phyloP scores from a whole-genome alignment of 2,329 filamentous ascomycete species.

The Zarea fungicola region DNA sequence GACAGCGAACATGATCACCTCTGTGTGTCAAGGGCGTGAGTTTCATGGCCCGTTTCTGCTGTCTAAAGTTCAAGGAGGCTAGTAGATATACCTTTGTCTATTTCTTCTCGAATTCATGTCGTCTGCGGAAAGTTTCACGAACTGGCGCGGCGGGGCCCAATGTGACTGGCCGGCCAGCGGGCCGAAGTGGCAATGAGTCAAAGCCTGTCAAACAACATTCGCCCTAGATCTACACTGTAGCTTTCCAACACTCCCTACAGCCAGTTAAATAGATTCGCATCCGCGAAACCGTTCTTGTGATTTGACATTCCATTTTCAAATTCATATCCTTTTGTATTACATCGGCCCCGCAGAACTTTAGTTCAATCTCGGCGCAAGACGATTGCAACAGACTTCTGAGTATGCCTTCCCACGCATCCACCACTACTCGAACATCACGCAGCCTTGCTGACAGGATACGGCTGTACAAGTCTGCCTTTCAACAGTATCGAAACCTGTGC shows the following conservation, averaged over 20 bases:
- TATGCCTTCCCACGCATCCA: background rate
- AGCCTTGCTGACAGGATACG: too few species aligned
- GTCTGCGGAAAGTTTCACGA: background rate
- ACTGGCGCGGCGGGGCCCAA: background rate
- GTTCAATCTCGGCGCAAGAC: background rate
- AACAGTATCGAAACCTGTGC: background rate
- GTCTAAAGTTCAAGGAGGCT: too few species aligned
- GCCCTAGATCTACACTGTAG: background rate
- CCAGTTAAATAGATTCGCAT: too few species aligned
- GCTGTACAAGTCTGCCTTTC: background rate
- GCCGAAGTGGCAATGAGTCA: conserved; percentile 4
- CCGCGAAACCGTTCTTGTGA: too few species aligned
- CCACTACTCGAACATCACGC: background rate
- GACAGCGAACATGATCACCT: too few species aligned
- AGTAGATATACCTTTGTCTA: background rate
- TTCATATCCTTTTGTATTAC: background rate
- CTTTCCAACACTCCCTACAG: too few species aligned
- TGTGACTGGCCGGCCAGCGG: background rate
- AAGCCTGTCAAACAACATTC: background rate
- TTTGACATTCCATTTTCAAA: too few species aligned
- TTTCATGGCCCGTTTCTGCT: too few species aligned
- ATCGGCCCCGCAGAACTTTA: background rate
- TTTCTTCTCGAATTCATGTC: too few species aligned
- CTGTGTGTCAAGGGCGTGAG: too few species aligned
- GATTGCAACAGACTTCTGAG: background rate